Conservation (phyloP, 2,329 filamentous ascomycete species). For the Cercospora berteroae region DNA sequence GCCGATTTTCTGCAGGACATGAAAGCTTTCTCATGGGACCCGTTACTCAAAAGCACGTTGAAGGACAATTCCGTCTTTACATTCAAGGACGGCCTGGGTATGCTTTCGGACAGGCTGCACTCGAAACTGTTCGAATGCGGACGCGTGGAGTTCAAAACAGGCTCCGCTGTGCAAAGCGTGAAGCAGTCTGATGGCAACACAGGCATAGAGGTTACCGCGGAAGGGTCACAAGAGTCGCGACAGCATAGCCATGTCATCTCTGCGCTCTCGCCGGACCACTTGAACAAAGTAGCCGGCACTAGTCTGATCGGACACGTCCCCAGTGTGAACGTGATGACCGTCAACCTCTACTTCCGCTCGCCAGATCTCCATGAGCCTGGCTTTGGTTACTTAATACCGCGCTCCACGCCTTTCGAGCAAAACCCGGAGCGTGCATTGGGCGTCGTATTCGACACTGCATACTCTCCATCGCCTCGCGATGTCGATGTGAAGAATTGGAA, state of each 20-base stretch:
- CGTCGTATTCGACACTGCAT: constrained; percentile 84
- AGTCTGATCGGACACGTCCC: constrained; percentile 58
- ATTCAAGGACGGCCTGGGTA: constrained; percentile 46
- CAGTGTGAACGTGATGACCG: constrained; percentile 74
- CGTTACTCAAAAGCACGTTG: constrained; percentile 36
- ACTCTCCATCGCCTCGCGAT: constrained; percentile 33
- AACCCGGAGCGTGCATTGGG: constrained; percentile 84
- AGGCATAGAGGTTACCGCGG: constrained; percentile 37
- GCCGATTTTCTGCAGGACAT: constrained; percentile 34
- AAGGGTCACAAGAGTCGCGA: constrained; percentile 20
- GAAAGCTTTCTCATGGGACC: constrained; percentile 38
- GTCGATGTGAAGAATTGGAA: constrained; percentile 29
- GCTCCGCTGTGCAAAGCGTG: constrained; percentile 50
- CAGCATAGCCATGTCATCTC: constrained; percentile 60
- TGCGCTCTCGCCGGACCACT: constrained; percentile 52
- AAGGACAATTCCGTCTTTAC: constrained; percentile 43
- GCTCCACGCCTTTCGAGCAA: constrained; percentile 63
- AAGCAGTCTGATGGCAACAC: constrained; percentile 28
- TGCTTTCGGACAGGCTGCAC: constrained; percentile 41
- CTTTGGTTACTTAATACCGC: constrained; percentile 90
- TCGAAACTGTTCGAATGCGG: constrained; percentile 38
- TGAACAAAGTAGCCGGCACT: constrained; percentile 38
- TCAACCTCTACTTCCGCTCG: constrained; percentile 80
- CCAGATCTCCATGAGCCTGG: constrained; percentile 66
- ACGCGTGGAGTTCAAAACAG: constrained; percentile 43